A percentile compares a stretch with the other conserved stretches of the same genome.
Conservation (phyloP, 192 early-diverging fungal species). For the Coemansia sp. region DNA sequence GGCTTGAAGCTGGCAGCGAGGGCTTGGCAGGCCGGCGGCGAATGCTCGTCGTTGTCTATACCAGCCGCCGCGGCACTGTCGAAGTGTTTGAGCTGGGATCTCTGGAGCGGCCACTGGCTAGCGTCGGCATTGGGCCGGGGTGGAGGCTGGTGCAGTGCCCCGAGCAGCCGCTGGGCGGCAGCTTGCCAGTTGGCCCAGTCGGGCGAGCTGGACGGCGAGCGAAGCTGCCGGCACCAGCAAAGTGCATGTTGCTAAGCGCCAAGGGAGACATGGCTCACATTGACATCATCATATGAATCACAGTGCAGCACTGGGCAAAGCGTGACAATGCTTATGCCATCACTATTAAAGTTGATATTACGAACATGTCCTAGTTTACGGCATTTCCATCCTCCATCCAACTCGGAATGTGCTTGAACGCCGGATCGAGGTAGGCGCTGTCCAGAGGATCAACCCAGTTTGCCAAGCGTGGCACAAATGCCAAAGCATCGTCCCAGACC, state of each 20-base stretch:
- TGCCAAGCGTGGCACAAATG: constrained; percentile 25
- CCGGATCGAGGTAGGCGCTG: constrained; percentile 23
- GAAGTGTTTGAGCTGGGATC: constrained; percentile 36
- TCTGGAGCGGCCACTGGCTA: constrained; percentile 26
- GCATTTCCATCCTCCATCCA: constrained; percentile 45
- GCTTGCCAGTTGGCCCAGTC: constrained; percentile 29
- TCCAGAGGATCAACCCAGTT: constrained; percentile 44
- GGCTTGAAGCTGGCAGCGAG: constrained; percentile 27
- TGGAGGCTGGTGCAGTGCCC: constrained; percentile 48
- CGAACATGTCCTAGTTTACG: constrained; percentile 3
- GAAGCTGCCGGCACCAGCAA: no score
- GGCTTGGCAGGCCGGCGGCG: not conserved
- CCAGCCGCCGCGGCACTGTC: constrained; percentile 25
- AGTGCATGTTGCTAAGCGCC: no score
- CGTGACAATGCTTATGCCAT: no score
- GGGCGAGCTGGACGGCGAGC: constrained; percentile 10
- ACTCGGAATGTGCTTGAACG: constrained; percentile 37
- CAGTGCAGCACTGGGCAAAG: no score
- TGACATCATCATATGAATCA: no score
- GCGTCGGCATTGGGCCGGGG: constrained; percentile 27
- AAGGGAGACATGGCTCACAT: no score
- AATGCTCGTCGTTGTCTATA: constrained; percentile 40
- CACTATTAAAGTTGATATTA: no score
- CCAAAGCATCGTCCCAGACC: constrained; percentile 36
- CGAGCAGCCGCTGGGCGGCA: constrained; percentile 50